Percentiles rank a stretch among this genome's conserved stretches.
Evolutionary conservation across 345 rosid genomes (phyloP).

Genomic region (Murraya paniculata): DNA sequence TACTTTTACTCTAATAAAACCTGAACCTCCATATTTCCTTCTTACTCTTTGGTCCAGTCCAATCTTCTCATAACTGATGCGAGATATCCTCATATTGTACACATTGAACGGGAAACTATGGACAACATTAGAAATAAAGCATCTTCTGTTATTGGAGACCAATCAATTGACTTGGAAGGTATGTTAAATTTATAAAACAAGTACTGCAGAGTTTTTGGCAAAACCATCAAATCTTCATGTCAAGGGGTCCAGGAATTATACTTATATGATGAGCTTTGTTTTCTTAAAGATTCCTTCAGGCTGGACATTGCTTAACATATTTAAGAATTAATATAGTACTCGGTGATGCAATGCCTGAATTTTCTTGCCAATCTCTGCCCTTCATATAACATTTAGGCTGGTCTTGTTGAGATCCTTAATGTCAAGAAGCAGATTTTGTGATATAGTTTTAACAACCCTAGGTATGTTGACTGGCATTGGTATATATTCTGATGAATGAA

Average conservation of each 20-base stretch:
- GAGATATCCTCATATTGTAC: constrained; percentile 80
- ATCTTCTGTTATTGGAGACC: constrained; percentile 34
- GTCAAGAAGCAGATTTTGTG: neutral
- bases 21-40: constrained; percentile 8
- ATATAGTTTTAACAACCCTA: neutral
- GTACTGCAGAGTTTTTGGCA: neutral
- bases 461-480: neutral
- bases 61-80: constrained; percentile 55
- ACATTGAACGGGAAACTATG: constrained; percentile 39
- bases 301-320: neutral
- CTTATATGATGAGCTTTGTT: neutral
- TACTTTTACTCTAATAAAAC: neutral
- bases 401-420: neutral
- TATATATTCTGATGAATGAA: neutral
- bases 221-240: neutral
- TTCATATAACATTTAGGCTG: neutral
- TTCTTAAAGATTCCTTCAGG: neutral
- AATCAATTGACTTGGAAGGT: constrained; percentile 74
- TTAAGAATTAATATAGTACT: neutral
- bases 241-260: neutral
- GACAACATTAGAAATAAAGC: constrained; percentile 22
- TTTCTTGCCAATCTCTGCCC: neutral
- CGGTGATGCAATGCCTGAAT: neutral
- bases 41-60: constrained; percentile 46
- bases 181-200: constrained; percentile 17